Evolutionary conservation across 2,329 filamentous ascomycete species (phyloP), one percentile per base, ranked within the genome.

Genomic region (Septoria petroselini): DNA sequence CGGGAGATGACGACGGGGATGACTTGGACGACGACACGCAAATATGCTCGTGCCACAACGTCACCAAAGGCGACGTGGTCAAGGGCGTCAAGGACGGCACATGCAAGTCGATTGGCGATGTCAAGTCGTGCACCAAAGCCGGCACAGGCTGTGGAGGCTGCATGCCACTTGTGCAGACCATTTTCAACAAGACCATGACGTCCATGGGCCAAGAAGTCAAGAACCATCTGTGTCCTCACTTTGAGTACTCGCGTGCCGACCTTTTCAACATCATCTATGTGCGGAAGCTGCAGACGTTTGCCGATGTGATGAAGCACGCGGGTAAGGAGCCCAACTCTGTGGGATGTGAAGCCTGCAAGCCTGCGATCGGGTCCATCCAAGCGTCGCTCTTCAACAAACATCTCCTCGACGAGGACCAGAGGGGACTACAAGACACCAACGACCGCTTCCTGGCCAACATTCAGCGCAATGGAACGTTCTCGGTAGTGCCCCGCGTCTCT

Each of bases 31-130:
- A 93, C 60, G 88, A 93, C 63, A 88, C 87, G 0, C 91, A 95
- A 65, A 85, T 95, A 54, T 95, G 90, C 69, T 93, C 88, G 1
- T 95, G 90, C 61, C 90, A 95, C 74, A 95, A 95, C 65, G 90
- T 95, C 34, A 85, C 82, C 18, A 95, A 95, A 67, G 86, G 86
- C 12, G 87, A 91, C 60, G 76, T 95, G 0, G 81, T 85, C 37
- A 78, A 79, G 3, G 75, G 74, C 1, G 80, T 91, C 66, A 91
- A 91, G 61, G 82, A 85, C 45, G 89, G 87, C 31, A 83, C 78
- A 2, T 94, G 88, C 75, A 93, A 86, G 65, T 85, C 85, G 19
- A 79, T 95, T 37, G 84, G 83, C 44, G 85, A 91, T 47, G 78
- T 95, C 65, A 95, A 95, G 70, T 81, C 85, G 1, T 94, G 88